phyloP scores from a whole-genome alignment of 2,329 filamentous ascomycete genomes.

The Penicillium sp. region DNA sequence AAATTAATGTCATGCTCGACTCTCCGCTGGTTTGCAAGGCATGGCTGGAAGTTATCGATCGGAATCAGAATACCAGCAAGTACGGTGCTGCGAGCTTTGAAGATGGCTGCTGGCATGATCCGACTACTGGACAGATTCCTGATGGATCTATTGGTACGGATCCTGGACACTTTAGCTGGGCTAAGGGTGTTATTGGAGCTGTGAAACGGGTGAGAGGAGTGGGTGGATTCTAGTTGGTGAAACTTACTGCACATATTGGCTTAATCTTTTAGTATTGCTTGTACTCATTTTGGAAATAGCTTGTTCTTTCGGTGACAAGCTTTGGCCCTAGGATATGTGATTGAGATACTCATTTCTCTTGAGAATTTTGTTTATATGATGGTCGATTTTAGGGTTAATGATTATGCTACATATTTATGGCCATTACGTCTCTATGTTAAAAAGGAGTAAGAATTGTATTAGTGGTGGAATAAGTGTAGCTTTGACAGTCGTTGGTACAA shows the following conservation, averaged over 20 bases:
- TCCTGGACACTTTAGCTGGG: slow-evolving; percentile 59
- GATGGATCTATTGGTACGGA: slow-evolving; percentile 55
- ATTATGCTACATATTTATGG: neutral
- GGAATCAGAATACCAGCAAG: slow-evolving; percentile 66
- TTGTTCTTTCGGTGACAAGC: too few relatives aligned
- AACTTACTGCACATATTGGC: neutral
- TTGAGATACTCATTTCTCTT: too few relatives aligned
- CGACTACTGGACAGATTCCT: slow-evolving; percentile 46
- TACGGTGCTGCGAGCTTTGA: slow-evolving; percentile 57
- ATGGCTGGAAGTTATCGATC: slow-evolving; percentile 63
- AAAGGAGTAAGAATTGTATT: too few relatives aligned
- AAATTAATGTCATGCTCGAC: slow-evolving; percentile 76
- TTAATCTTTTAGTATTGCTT: neutral
- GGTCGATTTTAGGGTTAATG: too few relatives aligned
- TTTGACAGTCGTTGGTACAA: too few relatives aligned
- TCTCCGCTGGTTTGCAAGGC: slow-evolving; percentile 59
- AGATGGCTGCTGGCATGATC: slow-evolving; percentile 66
- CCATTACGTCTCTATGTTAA: too few relatives aligned
- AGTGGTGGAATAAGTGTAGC: too few relatives aligned
- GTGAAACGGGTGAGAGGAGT: slow-evolving; percentile 59
- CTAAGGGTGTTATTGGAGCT: slow-evolving; percentile 59
- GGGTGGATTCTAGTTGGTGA: slow-evolving; percentile 51
- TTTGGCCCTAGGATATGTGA: too few relatives aligned
- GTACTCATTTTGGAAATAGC: neutral
- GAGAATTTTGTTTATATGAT: too few relatives aligned